phyloP scores from a whole-genome alignment of 495 filamentous ascomycete species.

The Extremus antarcticus region DNA sequence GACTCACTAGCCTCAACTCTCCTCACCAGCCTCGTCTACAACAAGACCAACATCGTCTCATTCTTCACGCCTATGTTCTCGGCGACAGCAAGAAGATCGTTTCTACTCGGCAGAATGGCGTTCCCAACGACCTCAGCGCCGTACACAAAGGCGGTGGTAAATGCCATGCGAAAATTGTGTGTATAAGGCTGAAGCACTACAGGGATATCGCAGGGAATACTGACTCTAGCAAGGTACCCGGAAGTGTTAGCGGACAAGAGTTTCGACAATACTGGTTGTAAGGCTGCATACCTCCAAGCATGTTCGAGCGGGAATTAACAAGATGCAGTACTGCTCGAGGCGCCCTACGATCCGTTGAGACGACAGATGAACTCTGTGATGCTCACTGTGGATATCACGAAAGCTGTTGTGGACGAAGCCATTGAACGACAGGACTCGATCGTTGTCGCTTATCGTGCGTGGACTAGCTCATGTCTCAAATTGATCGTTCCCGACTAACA shows the following conservation, averaged over 20 bases:
- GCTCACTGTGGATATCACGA: constrained; percentile 84
- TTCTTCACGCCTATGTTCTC: constrained; percentile 17
- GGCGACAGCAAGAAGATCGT: constrained; percentile 12
- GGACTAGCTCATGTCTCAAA: too few species aligned
- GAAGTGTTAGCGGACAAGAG: constrained; percentile 77
- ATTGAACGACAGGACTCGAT: constrained; percentile 63
- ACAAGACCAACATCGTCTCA: background rate
- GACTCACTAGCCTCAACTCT: background rate
- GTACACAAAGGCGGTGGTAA: constrained; percentile 69
- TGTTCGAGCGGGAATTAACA: background rate
- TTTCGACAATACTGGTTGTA: constrained; percentile 88
- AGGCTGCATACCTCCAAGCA: constrained; percentile 20
- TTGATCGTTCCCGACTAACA: constrained; percentile 83
- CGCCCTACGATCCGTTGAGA: constrained; percentile 49
- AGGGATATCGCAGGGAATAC: constrained; percentile 7
- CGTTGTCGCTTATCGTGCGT: constrained; percentile 82
- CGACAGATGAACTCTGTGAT: constrained; percentile 64
- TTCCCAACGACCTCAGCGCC: constrained; percentile 38
- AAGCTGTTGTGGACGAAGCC: constrained; percentile 82
- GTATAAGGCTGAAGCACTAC: constrained; percentile 24
- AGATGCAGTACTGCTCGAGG: constrained; percentile 59
- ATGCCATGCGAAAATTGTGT: constrained; percentile 72
- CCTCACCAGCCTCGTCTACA: background rate
- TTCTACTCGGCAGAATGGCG: constrained; percentile 22
- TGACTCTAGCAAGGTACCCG: constrained; percentile 54